Conservation (phyloP, 352 stramenopile genomes). For the Thalassiosira pacifica region DNA sequence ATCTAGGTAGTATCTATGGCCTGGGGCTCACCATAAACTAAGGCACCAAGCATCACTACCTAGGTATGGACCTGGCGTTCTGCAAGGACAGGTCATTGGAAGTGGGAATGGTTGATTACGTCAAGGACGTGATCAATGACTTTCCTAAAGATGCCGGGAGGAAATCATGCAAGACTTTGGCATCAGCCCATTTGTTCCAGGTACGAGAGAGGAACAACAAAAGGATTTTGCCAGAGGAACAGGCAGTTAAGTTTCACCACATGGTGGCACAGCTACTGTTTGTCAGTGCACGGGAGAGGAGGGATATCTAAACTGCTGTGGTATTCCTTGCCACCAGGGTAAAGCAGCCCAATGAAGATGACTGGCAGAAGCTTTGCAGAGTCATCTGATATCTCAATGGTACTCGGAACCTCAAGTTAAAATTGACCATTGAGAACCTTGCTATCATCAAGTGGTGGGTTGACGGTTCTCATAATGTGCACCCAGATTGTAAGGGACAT, state of each 20-base stretch:
- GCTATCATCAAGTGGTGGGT: no score
- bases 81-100: neutral
- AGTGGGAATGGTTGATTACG: neutral
- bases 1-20: no score
- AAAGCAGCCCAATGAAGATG: neutral
- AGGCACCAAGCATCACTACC: neutral
- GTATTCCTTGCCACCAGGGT: neutral
- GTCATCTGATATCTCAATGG: no score
- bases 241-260: neutral
- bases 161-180: neutral
- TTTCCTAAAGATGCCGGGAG: neutral
- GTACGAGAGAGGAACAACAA: neutral
- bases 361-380: no score
- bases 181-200: neutral
- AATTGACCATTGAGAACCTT: no score
- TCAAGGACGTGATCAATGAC: neutral
- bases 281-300: neutral
- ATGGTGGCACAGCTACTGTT: neutral
- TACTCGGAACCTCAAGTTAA: no score
- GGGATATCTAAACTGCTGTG: neutral
- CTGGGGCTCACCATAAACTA: no score
- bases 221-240: neutral
- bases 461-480: no score
- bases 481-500: no score
- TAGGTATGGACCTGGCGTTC: neutral